Evolutionary conservation across 306 rosid genomes (phyloP).

Genomic region (Vigna mungo): DNA sequence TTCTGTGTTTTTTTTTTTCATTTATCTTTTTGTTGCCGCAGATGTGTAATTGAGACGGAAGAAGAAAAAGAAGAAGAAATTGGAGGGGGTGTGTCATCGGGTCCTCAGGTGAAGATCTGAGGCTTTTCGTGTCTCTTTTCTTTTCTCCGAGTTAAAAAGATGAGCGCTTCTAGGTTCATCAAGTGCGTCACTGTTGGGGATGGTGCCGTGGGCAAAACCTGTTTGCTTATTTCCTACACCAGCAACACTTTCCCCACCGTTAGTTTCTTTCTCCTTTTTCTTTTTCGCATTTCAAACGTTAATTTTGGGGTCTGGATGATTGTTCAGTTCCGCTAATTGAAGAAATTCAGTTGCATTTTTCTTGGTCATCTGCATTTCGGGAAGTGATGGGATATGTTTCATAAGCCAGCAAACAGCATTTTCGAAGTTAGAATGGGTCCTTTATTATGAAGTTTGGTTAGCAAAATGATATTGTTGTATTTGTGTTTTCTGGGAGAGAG

Average conservation of each 20-base stretch:
- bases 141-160: conserved; percentile 40
- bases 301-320: not conserved
- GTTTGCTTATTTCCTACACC: conserved; percentile 97
- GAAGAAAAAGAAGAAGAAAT: conserved; percentile 44
- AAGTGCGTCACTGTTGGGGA: conserved; percentile 99
- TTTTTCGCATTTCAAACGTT: not conserved
- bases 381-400: not conserved
- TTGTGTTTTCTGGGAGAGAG: not conserved
- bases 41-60: conserved; percentile 67
- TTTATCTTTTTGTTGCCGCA: conserved; percentile 26
- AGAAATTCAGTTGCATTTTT: not conserved
- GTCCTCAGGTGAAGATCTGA: conserved; percentile 99
- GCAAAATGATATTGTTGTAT: not conserved
- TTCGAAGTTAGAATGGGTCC: not conserved
- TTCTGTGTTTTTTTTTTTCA: conserved; percentile 11
- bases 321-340: not conserved
- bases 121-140: conserved; percentile 52
- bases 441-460: not conserved
- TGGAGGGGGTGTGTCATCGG: conserved; percentile 49
- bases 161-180: conserved; percentile 99
- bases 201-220: conserved; percentile 99
- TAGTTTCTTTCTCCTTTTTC: conserved; percentile 19
- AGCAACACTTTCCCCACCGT: conserved; percentile 99
- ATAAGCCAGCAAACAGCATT: not conserved
- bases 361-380: conserved; percentile 19